Evolutionary conservation across 1,284 basidiomycete species (phyloP).

Genomic region (Leccinum variabile): DNA sequence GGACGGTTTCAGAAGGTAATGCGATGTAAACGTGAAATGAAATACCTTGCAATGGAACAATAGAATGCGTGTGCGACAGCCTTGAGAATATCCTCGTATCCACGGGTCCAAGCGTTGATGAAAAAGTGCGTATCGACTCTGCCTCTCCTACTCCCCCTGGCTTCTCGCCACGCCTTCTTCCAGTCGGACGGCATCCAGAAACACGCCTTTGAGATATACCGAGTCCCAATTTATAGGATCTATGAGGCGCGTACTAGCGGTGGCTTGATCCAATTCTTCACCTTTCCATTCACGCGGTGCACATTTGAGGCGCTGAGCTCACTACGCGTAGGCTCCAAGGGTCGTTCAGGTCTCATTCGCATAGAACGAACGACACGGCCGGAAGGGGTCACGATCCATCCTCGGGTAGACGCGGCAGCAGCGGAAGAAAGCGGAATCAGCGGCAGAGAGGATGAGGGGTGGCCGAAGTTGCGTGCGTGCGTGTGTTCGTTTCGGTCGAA

Average conservation of each 20-base stretch:
- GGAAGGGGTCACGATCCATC: constrained; percentile 67
- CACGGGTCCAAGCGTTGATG: constrained; percentile 92
- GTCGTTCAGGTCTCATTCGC: constrained; percentile 64
- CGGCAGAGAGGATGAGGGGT: constrained; percentile 59
- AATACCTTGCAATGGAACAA: constrained; percentile 60
- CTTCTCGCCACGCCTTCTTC: no score
- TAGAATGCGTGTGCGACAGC: constrained; percentile 51
- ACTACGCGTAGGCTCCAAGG: constrained; percentile 45
- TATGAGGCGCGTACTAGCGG: constrained; percentile 44
- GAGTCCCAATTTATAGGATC: constrained; percentile 70
- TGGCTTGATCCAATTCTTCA: constrained; percentile 34
- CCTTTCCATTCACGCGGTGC: constrained; percentile 21
- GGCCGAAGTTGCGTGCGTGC: constrained; percentile 25
- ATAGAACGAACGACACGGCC: constrained; percentile 65
- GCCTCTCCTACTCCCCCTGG: no score
- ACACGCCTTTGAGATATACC: constrained; percentile 61
- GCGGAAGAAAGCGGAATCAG: constrained; percentile 60
- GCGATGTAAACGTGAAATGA: neutral
- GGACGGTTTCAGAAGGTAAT: neutral
- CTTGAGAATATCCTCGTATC: constrained; percentile 85
- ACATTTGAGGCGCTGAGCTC: constrained; percentile 9
- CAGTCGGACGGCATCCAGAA: constrained; percentile 45
- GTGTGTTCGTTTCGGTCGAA: constrained; percentile 37
- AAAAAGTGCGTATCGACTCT: constrained; percentile 67
- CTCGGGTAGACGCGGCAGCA: constrained; percentile 50